A percentile compares a stretch with the other conserved stretches of the same genome.
Evolutionary conservation across 768 basidiomycete species (phyloP).

Genomic region (Roridomyces roridus): DNA sequence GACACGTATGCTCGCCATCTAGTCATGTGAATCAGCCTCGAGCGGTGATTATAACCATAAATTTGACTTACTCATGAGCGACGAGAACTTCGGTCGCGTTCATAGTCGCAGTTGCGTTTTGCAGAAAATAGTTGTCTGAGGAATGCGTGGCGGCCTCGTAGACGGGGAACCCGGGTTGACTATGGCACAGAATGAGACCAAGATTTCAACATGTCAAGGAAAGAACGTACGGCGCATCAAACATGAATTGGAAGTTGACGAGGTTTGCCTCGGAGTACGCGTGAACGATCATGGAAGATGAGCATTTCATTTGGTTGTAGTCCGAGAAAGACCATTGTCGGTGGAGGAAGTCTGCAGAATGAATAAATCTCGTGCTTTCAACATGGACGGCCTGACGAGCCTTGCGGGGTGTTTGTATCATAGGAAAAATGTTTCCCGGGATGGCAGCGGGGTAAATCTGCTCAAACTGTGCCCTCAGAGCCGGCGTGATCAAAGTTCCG

Average conservation of each 20-base stretch:
- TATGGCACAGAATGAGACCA: not conserved
- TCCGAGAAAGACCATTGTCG: not conserved
- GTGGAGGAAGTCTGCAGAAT: not conserved
- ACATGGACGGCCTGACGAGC: too few species aligned
- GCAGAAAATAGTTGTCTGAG: not conserved
- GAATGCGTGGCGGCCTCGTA: not conserved
- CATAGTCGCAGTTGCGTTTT: not conserved
- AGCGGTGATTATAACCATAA: not conserved
- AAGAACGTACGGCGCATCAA: not conserved
- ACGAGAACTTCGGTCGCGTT: not conserved
- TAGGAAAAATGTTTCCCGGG: not conserved
- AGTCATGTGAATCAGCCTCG: not conserved
- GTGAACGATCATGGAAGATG: not conserved
- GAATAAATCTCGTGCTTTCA: too few species aligned
- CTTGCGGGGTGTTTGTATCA: not conserved
- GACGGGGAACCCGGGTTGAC: not conserved
- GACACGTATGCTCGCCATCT: not conserved
- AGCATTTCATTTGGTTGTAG: not conserved
- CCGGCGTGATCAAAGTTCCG: not conserved
- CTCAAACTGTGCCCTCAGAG: not conserved
- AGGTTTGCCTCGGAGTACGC: too few species aligned
- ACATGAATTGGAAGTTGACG: too few species aligned
- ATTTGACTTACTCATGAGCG: not conserved
- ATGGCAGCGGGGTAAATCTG: not conserved
- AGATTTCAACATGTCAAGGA: not conserved